phyloP scores from a whole-genome alignment of 805 yeast genomes.

The Myxozyma udenii region DNA sequence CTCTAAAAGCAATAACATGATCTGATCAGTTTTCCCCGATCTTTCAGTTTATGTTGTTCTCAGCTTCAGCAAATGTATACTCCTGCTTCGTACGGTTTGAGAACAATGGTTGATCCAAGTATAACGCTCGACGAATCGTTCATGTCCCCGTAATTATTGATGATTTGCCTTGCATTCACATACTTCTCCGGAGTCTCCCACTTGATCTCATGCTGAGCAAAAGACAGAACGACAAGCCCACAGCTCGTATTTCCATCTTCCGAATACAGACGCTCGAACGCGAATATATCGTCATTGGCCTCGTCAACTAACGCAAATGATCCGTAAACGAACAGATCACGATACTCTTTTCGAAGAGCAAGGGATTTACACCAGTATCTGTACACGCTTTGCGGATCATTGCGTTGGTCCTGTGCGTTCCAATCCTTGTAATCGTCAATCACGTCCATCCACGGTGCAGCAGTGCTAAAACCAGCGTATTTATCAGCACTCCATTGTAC shows the following conservation, averaged over 20 bases:
- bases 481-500: conserved; percentile 49
- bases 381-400: conserved; percentile 48
- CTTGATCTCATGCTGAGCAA: neutral
- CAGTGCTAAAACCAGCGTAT: conserved; percentile 44
- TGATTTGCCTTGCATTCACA: too few relatives aligned
- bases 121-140: too few relatives aligned
- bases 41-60: too few relatives aligned
- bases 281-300: conserved; percentile 15
- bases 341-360: conserved; percentile 45
- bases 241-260: neutral
- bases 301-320: conserved; percentile 44
- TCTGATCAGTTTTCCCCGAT: too few relatives aligned
- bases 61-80: too few relatives aligned
- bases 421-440: conserved; percentile 49
- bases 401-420: conserved; percentile 48
- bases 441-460: conserved; percentile 52
- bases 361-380: conserved; percentile 48
- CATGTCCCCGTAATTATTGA: too few relatives aligned
- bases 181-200: neutral
- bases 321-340: conserved; percentile 48
- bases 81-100: too few relatives aligned
- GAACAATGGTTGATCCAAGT: too few relatives aligned
- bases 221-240: conserved; percentile 6
- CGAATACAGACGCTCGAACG: conserved; percentile 2
- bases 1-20: too few relatives aligned